Evolutionary conservation across 208 protist species (phyloP), one percentile per base, ranked within the genome.

Genomic region (Leishmania major): DNA sequence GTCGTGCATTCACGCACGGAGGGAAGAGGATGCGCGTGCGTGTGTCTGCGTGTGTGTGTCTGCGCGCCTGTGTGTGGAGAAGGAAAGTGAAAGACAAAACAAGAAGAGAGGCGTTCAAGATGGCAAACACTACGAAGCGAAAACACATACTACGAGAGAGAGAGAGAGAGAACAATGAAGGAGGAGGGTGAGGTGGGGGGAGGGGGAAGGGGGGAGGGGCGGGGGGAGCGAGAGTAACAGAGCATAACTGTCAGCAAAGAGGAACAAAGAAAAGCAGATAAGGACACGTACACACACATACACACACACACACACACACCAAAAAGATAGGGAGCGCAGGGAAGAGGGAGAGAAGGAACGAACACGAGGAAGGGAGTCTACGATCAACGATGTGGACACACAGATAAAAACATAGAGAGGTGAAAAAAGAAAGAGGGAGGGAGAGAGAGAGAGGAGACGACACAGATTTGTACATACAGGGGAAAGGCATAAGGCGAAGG

Each of bases 371-470:
- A 31, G 57, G 57, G 57, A 62, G 57, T 62, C 57, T 62, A 62
- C 57, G 57, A 31, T 62, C 57, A 31, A 62, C 57, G 57, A 62
- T 62, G 57, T 17, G 45, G 6, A 77, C 53, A 71, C 35, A 49
- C 73, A 37, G 10, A 66, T 31, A 83, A 25, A 78, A 59, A 35
- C n/a, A 86, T 37, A 84, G 62, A 84, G 17, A 75, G 51, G 37
- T 0, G 17, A 19, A 31, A 67, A 76, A 55, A 55, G 0, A 5
- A 55, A 22, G 17, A 40, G 17, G 45, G 45, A 47, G 45, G 45
- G 8, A 10, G 45, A 8, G 45, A 10, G 45, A 2, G 51, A 22
- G 51, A 55, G 51, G 51, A 55, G 51, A 13, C 51, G 1, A 22
- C 51, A 22, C 51, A 17, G 15, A 55, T 55, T 55, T 55, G 51